Percentiles rank a stretch among this genome's conserved stretches.
These are phyloP conservation scores for Exophiala sp. DNA, from an alignment of 2,329 filamentous ascomycete genomes.

Conservation along the genomic window DNA sequence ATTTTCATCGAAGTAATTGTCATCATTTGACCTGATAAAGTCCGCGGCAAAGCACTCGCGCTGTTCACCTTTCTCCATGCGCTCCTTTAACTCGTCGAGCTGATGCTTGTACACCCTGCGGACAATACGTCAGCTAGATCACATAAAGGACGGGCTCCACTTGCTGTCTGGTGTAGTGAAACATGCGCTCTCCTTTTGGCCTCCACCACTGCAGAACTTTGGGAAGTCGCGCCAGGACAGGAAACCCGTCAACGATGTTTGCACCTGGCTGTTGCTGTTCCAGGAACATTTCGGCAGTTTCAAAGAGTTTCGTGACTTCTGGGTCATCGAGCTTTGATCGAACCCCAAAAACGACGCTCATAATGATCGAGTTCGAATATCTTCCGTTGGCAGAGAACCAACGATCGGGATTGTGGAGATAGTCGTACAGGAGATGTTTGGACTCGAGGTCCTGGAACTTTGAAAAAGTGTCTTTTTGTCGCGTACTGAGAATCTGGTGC, in stretches of 20 bases:
- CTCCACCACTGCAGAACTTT: conserved; percentile 7
- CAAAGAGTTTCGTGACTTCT: conserved; percentile 33
- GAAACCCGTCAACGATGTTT: conserved; percentile 39
- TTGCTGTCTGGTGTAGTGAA: too few relatives aligned
- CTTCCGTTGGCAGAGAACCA: conserved; percentile 42
- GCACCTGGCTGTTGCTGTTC: conserved; percentile 35
- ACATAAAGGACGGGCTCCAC: background rate
- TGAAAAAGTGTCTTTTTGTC: conserved; percentile 4
- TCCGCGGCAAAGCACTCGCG: background rate
- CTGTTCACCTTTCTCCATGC: conserved; percentile 9
- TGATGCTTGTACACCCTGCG: conserved; percentile 1
- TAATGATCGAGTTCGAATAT: conserved; percentile 38
- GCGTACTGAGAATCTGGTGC: conserved; percentile 14
- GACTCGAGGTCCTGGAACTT: conserved; percentile 19
- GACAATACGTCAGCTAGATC: background rate
- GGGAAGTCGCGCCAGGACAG: conserved; percentile 33
- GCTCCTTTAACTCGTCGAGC: background rate
- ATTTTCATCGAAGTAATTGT: conserved; percentile 9
- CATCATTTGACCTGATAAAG: conserved; percentile 11
- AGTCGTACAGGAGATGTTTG: conserved; percentile 12
- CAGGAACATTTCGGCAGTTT: conserved; percentile 35
- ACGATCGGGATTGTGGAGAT: conserved; percentile 6
- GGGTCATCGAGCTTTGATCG: conserved; percentile 35
- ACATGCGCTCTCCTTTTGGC: background rate
- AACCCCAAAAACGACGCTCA: conserved; percentile 48